Conservation (phyloP, 2,329 filamentous ascomycete species). For the Sclerotinia nivalis region DNA sequence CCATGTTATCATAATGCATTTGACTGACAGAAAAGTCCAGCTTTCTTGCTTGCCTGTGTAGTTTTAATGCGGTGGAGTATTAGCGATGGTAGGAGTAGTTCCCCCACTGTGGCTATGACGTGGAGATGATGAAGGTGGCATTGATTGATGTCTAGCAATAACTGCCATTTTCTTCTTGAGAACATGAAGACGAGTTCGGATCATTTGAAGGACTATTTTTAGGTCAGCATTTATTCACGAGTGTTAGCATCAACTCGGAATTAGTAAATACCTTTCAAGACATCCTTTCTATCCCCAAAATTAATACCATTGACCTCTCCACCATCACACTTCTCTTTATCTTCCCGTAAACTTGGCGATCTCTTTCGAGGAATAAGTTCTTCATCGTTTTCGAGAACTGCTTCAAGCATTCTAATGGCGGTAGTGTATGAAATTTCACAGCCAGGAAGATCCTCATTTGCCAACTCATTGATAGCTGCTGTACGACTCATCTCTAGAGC, state of each 20-base stretch:
- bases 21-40: slow-evolving; percentile 12
- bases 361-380: slow-evolving; percentile 49
- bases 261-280: slow-evolving; percentile 66
- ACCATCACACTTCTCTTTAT: slow-evolving; percentile 47
- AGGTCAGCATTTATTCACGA: slow-evolving; percentile 28
- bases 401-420: slow-evolving; percentile 91
- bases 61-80: slow-evolving; percentile 38
- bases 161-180: slow-evolving; percentile 62
- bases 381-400: slow-evolving; percentile 83
- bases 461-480: slow-evolving; percentile 93
- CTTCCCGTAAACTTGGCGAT: slow-evolving; percentile 45
- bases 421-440: slow-evolving; percentile 94
- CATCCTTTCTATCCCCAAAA: slow-evolving; percentile 69
- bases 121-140: slow-evolving; percentile 35
- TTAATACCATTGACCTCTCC: slow-evolving; percentile 58
- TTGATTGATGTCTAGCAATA: slow-evolving; percentile 52
- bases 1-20: slow-evolving; percentile 17
- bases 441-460: slow-evolving; percentile 80
- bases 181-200: slow-evolving; percentile 54
- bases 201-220: slow-evolving; percentile 61
- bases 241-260: neutral
- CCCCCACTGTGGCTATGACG: slow-evolving; percentile 39
- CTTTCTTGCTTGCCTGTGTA: slow-evolving; percentile 7
- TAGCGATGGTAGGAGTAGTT: slow-evolving; percentile 39
- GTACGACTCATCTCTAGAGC: slow-evolving; percentile 95